Evolutionary conservation across 495 filamentous ascomycete genomes (phyloP).

Genomic region (Mycothermus thermophilus): DNA sequence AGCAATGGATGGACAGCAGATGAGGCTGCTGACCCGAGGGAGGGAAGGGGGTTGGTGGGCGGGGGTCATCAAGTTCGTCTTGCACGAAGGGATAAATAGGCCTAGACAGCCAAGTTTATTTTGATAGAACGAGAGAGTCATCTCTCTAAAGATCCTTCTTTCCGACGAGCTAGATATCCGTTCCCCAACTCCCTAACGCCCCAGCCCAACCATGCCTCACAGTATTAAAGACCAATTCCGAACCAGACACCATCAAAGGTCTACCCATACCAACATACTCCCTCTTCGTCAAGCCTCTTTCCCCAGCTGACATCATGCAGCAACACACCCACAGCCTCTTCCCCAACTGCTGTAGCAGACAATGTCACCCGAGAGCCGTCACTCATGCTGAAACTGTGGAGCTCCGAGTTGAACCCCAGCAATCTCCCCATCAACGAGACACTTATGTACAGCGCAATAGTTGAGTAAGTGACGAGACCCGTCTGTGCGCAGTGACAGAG

Average conservation of each 20-base stretch:
- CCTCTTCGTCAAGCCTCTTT: too few relatives aligned
- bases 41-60: too few relatives aligned
- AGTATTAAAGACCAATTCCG: slow-evolving; percentile 3
- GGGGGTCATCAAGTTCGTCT: too few relatives aligned
- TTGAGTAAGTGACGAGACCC: slow-evolving; percentile 1
- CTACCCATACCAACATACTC: too few relatives aligned
- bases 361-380: slow-evolving; percentile 2
- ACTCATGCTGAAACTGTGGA: slow-evolving; percentile 27
- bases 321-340: too few relatives aligned
- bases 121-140: too few relatives aligned
- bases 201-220: slow-evolving; percentile 11
- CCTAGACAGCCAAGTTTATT: too few relatives aligned
- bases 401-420: slow-evolving; percentile 18
- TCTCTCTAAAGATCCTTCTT: too few relatives aligned
- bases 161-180: not conserved
- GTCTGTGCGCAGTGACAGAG: not conserved
- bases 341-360: not conserved
- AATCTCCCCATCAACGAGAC: slow-evolving; percentile 30
- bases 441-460: slow-evolving; percentile 5
- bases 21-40: too few relatives aligned
- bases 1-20: too few relatives aligned
- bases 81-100: too few relatives aligned
- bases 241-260: not conserved
- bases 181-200: not conserved
- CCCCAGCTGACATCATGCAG: too few relatives aligned